These are phyloP conservation scores for Ustilago esculenta DNA, from an alignment of 1,284 basidiomycete species.

Conservation along the genomic window DNA sequence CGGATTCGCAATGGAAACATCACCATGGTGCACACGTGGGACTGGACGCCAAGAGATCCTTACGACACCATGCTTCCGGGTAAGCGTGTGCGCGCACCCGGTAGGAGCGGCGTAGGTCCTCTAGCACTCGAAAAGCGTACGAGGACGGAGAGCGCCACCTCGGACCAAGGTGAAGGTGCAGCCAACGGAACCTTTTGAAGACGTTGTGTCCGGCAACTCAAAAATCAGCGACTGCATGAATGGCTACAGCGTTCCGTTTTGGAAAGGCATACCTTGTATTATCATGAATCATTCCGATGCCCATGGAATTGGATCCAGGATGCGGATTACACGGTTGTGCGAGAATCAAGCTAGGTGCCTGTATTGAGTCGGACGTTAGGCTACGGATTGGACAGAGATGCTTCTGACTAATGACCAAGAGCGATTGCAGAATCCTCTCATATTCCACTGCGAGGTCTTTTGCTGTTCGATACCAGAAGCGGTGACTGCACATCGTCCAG, in stretches of 20 bases:
- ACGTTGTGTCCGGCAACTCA: too few relatives aligned
- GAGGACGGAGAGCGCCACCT: conserved; percentile 16
- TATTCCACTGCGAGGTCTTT: conserved; percentile 41
- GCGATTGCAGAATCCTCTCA: conserved; percentile 52
- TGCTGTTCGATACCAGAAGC: conserved; percentile 43
- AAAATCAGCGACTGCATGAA: too few relatives aligned
- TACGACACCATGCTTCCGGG: conserved; percentile 42
- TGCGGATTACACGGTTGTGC: too few relatives aligned
- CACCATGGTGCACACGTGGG: conserved; percentile 60
- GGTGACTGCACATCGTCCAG: conserved; percentile 27
- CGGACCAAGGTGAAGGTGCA: conserved; percentile 12
- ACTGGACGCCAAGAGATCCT: conserved; percentile 51
- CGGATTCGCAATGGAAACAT: conserved; percentile 51
- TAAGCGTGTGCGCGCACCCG: conserved; percentile 24
- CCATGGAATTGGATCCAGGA: too few relatives aligned
- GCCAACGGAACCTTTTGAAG: conserved; percentile 3
- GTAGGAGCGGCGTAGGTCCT: conserved; percentile 25
- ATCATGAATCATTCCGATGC: not conserved
- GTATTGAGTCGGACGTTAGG: not conserved
- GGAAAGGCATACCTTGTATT: not conserved
- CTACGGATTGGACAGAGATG: conserved; percentile 2
- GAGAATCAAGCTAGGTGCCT: too few relatives aligned
- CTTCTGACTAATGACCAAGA: conserved; percentile 49
- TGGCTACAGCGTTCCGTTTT: too few relatives aligned
- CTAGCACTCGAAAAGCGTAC: conserved; percentile 35